phyloP scores from a whole-genome alignment of 371 early-diverging fungal species.

The Zychaea mexicana region DNA sequence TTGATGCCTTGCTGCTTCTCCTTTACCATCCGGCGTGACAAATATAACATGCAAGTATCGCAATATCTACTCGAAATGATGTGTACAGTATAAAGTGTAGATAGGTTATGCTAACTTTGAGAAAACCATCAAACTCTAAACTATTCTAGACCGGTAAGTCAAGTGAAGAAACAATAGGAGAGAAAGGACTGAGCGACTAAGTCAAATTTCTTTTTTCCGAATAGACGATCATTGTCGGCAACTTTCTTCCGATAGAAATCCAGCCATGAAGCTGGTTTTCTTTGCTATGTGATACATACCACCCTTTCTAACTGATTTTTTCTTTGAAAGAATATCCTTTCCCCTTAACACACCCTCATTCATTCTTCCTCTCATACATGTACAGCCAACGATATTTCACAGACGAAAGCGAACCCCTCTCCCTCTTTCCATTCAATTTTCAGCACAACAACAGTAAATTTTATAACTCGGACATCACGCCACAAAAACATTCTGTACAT shows the following conservation, averaged over 20 bases:
- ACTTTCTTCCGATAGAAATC: slow-evolving; percentile 72
- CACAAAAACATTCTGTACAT: too few species aligned
- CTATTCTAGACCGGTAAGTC: slow-evolving; percentile 32
- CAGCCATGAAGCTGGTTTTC: neutral
- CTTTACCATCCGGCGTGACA: slow-evolving; percentile 91
- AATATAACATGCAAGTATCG: slow-evolving; percentile 72
- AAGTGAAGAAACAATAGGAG: too few species aligned
- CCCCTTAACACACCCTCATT: neutral
- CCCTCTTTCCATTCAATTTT: neutral
- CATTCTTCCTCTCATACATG: neutral
- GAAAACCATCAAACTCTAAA: neutral
- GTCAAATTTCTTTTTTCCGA: neutral
- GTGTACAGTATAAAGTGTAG: neutral
- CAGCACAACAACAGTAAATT: neutral
- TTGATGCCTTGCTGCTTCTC: slow-evolving; percentile 86
- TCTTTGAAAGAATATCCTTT: too few species aligned
- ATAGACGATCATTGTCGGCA: slow-evolving; percentile 72
- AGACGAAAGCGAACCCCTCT: neutral
- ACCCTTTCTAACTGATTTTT: too few species aligned
- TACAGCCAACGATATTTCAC: too few species aligned
- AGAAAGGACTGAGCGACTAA: neutral
- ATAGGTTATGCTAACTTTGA: too few species aligned
- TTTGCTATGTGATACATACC: neutral
- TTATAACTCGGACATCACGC: too few species aligned
- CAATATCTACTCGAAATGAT: neutral